Evolutionary conservation across 306 rosid species (phyloP).

Genomic region (Cicer bijugum): DNA sequence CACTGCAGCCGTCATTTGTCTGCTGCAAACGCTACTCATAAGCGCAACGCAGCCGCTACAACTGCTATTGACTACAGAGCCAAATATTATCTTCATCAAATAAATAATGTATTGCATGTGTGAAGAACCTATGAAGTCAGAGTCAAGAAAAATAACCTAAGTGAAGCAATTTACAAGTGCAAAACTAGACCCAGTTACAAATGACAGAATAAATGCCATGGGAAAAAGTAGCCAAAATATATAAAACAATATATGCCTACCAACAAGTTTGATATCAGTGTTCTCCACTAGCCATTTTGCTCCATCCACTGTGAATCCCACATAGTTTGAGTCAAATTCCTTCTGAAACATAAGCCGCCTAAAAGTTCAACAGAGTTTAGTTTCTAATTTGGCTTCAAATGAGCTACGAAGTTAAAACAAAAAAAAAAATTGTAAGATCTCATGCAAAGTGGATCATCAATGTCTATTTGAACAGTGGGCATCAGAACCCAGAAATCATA

Average conservation of each 20-base stretch:
- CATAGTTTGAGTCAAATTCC: constrained; percentile 71
- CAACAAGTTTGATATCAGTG: constrained; percentile 86
- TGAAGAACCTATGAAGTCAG: constrained; percentile 13
- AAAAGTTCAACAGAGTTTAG: constrained; percentile 49
- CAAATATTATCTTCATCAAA: constrained; percentile 14
- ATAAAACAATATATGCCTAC: constrained; percentile 48
- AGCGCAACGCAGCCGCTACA: background rate
- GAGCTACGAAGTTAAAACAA: constrained; percentile 18
- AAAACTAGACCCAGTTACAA: constrained; percentile 37
- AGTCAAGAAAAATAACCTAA: constrained; percentile 21
- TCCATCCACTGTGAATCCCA: constrained; percentile 80
- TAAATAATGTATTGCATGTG: constrained; percentile 22
- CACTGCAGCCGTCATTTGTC: background rate
- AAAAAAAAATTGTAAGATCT: constrained; percentile 18
- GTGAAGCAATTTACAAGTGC: constrained; percentile 15
- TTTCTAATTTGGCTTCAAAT: constrained; percentile 39
- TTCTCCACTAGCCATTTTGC: constrained; percentile 92
- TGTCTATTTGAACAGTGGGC: background rate
- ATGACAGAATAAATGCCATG: constrained; percentile 31
- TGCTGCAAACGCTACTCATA: background rate
- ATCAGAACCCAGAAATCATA: constrained; percentile 7
- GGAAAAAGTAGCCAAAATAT: constrained; percentile 26
- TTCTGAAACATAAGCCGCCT: constrained; percentile 83
- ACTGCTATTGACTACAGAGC: background rate
- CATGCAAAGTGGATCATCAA: constrained; percentile 7